Conservation (phyloP, 441 rosid genomes). For the Dalechampia spathulata region DNA sequence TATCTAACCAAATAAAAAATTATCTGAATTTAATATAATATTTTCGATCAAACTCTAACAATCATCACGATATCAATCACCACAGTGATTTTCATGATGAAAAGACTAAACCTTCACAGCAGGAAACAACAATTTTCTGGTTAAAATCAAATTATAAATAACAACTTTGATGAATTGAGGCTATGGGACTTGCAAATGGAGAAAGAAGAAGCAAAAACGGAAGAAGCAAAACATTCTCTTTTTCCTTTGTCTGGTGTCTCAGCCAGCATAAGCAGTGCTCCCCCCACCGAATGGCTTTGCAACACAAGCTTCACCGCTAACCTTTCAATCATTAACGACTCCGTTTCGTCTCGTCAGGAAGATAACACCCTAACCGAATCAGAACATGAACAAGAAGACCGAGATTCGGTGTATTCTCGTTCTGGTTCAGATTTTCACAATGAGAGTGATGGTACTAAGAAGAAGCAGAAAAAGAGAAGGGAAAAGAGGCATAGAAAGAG, state of each 20-base stretch:
- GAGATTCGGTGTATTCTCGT: neutral
- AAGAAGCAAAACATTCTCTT: conserved; percentile 18
- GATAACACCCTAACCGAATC: conserved; percentile 2
- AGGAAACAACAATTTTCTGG: too few relatives aligned
- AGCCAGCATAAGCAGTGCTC: neutral
- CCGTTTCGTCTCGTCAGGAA: conserved; percentile 34
- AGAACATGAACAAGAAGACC: conserved; percentile 14
- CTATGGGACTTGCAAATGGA: conserved; percentile 12
- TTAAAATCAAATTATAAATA: too few relatives aligned
- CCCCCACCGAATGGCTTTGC: conserved; percentile 58
- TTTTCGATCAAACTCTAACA: too few relatives aligned
- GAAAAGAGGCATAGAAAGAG: conserved; percentile 30
- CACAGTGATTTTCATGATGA: too few relatives aligned
- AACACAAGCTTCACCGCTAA: conserved; percentile 80
- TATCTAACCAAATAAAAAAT: too few relatives aligned
- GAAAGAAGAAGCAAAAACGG: neutral
- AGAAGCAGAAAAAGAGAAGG: conserved; percentile 30
- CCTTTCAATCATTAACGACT: conserved; percentile 47
- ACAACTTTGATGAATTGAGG: too few relatives aligned
- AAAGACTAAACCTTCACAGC: too few relatives aligned
- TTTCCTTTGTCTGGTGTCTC: conserved; percentile 42
- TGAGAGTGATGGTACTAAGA: conserved; percentile 20
- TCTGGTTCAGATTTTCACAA: conserved; percentile 22
- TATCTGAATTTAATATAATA: too few relatives aligned
- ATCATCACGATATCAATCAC: too few relatives aligned